Evolutionary conservation across 192 early-diverging fungal genomes (phyloP), one percentile per base, ranked within the genome.

Genomic region (Backusella macrospora): DNA sequence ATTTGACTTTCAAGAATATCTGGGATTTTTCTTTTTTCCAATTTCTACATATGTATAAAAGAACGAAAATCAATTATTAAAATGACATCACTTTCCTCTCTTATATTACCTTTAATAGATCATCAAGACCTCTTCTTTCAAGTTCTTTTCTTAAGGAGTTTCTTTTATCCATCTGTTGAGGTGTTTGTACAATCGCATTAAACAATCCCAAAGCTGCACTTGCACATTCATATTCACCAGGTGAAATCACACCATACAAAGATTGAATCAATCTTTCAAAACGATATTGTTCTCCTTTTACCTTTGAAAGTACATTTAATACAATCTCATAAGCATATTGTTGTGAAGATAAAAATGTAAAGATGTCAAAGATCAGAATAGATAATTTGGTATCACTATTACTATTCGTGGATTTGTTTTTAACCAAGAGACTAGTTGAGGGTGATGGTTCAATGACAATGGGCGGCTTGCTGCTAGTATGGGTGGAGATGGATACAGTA

Each of bases 181-280:
- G 82, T 5, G 79, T 78, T 26, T 84, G 81, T 29, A 84, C 83
- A 4, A 88, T 74, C 0, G 81, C 81, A 65, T 82, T 80, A 46
- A 88, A 78, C 7, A 88, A 70, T 55, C 80, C 78, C 14, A 88
- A 59, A 55, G 74, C 72, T 3, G 81, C 78, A 5, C 76, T 76
- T 62, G 76, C 84, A 73, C 81, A 84, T 55, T 88, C 85, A 78
- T 83, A 84, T 34, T 77, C 62, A 2, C 55, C 21, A 40, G 37
- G 42, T 40, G 67, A 23, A 44, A 74, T 18, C 9, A 26, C 16
- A 21, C 26, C 21, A 46, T 69, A 34, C 37, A 87, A 44, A 18
- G 72, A 80, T 29, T 80, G 75, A 10, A 88, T 79, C 0, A 88
- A 74, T 29, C 83, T 79, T 55, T 86, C 83, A 68, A 88, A 88